Evolutionary conservation across 768 basidiomycete genomes (phyloP), one percentile per base, ranked within the genome.

Genomic region (Phaffia tasmanica): DNA sequence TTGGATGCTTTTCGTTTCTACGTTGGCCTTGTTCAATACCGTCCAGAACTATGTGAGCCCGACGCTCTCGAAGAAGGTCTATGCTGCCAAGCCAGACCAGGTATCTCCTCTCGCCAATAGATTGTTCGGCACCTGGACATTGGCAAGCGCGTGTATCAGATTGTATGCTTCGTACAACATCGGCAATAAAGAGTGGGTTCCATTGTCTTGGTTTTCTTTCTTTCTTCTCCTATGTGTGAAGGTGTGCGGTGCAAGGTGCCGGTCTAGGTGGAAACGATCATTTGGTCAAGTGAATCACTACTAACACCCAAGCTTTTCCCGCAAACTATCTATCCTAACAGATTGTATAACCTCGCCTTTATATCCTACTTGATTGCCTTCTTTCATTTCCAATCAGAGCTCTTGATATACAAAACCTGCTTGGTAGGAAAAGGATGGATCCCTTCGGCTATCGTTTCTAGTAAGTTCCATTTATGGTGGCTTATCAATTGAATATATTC

Each of bases 101-200:
- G 77, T 99, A 15, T 92, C 89, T 8, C 77, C 81, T 21, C 81
- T 98, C 23, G 89, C 93, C 70, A 87, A 89, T 48, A 83, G 94
- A 56, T 88, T 91, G 5, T 95, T 95, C 74, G 93, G 83, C 0
- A 81, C 84, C 1, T 99, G 94, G 94, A 97, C 93, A 0, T 75
- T 94, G 60, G 85, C 87, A 5, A 84, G 89, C 9, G 89, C 88
- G 27, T 78, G 87, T 56, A 84, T 98, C 58, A 85, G 94, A 47
- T 79, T 81, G 57, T 92, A 92, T 72, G 88, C 90, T 15, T 91
- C 94, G 7, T 97, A 92, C 77, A 81, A 97, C 74, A 87, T 97
- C 71, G 79, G 85, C 66, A 80, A 84, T 73, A 89, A 89, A 78
- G 79, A 81, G 94, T 93, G 74, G 70, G 85, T 79, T 15, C 11